These are phyloP conservation scores for Astrocystis sublimbata DNA, from an alignment of 495 filamentous ascomycete genomes.

Conservation along the genomic window DNA sequence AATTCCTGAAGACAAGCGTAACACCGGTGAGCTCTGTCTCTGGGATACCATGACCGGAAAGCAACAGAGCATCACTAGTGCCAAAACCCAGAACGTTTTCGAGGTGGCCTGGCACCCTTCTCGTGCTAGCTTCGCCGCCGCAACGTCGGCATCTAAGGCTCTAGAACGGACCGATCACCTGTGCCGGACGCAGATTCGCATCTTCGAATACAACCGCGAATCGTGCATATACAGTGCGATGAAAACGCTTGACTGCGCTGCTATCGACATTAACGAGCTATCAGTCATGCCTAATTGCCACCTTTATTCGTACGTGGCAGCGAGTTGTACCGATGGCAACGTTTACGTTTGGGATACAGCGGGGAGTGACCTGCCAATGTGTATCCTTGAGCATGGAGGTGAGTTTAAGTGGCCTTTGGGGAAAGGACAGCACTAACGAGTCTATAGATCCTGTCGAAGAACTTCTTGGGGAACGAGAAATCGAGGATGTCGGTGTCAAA, in stretches of 20 bases:
- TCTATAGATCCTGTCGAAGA: constrained; percentile 59
- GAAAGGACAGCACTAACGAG: constrained; percentile 18
- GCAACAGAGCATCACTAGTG: constrained; percentile 47
- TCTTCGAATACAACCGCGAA: constrained; percentile 40
- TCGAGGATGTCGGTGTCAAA: constrained; percentile 77
- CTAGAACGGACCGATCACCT: constrained; percentile 43
- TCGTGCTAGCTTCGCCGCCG: constrained; percentile 57
- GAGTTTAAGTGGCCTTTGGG: constrained; percentile 15
- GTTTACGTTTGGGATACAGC: constrained; percentile 86
- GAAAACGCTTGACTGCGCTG: constrained; percentile 65
- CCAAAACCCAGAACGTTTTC: constrained; percentile 70
- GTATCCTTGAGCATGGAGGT: constrained; percentile 66
- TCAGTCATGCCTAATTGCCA: constrained; percentile 56
- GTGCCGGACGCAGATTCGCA: constrained; percentile 51
- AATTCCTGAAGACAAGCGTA: constrained; percentile 51
- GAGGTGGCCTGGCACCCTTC: constrained; percentile 77
- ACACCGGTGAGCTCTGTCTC: constrained; percentile 69
- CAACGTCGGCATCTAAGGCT: constrained; percentile 56
- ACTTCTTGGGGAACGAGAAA: constrained; percentile 60
- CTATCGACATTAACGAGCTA: constrained; percentile 86
- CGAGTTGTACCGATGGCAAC: constrained; percentile 79
- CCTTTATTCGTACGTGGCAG: constrained; percentile 64
- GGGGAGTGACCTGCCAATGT: constrained; percentile 55
- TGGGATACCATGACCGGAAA: constrained; percentile 62
- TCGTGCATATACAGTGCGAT: constrained; percentile 37